Percentiles rank a stretch among this genome's conserved stretches.
These are phyloP conservation scores for Acanthamoeba royreba DNA, from an alignment of 208 protist genomes.

Conservation along the genomic window DNA sequence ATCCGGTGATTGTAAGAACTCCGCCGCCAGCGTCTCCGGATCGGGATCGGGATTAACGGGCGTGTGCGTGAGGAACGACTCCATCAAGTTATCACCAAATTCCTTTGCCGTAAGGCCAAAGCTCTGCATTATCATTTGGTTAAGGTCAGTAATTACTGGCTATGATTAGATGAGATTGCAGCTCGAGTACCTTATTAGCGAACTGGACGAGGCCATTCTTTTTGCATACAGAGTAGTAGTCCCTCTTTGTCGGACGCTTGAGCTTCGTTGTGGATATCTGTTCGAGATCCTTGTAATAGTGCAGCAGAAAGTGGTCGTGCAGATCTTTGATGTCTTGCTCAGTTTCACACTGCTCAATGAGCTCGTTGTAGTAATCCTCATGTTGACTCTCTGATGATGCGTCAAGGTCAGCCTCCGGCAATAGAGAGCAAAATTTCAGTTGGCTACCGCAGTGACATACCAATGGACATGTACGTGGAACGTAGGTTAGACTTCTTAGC, in stretches of 20 bases:
- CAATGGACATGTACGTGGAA: neutral
- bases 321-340: constrained; percentile 23
- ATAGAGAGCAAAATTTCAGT: neutral
- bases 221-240: neutral
- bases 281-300: neutral
- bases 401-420: neutral
- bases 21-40: neutral
- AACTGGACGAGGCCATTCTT: neutral
- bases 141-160: too few relatives aligned
- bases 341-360: neutral
- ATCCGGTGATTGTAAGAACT: neutral
- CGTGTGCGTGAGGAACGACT: neutral
- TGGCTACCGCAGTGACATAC: neutral
- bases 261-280: neutral
- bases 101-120: constrained; percentile 11
- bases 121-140: too few relatives aligned
- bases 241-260: neutral
- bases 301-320: constrained; percentile 17
- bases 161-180: neutral
- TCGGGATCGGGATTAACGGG: neutral
- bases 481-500: neutral
- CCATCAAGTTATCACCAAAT: constrained; percentile 28
- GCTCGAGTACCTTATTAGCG: neutral
- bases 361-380: neutral
- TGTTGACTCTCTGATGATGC: neutral